Evolutionary conservation across 208 protist genomes (phyloP).

Genomic region (Leishmania braziliensis): DNA sequence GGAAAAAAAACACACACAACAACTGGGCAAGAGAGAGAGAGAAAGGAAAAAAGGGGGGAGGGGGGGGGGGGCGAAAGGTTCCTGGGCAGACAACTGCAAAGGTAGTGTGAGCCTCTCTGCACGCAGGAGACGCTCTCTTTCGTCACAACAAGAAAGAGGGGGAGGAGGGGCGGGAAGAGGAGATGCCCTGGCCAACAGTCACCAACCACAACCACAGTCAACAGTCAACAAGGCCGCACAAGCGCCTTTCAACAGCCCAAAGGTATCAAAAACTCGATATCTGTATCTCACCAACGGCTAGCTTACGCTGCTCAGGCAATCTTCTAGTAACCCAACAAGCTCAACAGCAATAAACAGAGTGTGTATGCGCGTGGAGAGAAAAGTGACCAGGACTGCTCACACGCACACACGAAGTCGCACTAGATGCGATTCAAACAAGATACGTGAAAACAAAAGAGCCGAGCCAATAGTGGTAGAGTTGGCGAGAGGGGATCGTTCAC

Average conservation of each 20-base stretch:
- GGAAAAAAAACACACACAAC: neutral
- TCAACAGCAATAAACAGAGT: neutral
- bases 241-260: neutral
- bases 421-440: neutral
- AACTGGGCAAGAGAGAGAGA: too few species aligned
- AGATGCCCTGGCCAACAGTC: neutral
- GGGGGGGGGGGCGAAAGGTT: neutral
- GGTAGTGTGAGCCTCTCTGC: neutral
- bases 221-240: neutral
- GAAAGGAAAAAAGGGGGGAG: neutral
- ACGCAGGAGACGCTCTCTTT: neutral
- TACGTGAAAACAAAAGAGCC: neutral
- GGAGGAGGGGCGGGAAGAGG: neutral
- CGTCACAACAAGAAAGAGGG: neutral
- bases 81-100: neutral
- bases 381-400: neutral
- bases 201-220: neutral
- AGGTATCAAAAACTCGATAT: neutral
- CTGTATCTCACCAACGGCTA: neutral
- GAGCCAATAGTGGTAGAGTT: neutral
- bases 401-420: neutral
- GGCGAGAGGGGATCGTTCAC: neutral
- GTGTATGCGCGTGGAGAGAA: too few species aligned
- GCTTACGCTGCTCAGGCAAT: neutral
- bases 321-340: neutral